Evolutionary conservation across 1,284 basidiomycete species (phyloP).

Genomic region (Marasmius sp.): DNA sequence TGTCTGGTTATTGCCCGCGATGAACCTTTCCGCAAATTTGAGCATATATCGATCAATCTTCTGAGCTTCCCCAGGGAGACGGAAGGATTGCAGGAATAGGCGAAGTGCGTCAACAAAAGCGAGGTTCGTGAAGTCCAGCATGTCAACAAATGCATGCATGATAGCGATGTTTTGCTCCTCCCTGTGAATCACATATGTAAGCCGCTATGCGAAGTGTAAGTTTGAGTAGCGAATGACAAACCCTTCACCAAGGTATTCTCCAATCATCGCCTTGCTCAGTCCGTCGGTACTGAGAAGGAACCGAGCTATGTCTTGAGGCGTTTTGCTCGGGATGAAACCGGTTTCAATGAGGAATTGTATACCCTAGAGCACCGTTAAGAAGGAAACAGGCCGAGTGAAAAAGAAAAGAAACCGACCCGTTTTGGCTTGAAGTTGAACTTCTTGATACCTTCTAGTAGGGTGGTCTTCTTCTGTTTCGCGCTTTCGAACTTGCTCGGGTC

Average conservation of each 20-base stretch:
- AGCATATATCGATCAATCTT: slow-evolving; percentile 99
- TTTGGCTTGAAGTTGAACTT: slow-evolving; percentile 99
- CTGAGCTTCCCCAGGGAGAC: slow-evolving; percentile 92
- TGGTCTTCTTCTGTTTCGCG: slow-evolving; percentile 97
- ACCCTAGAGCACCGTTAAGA: slow-evolving; percentile 50
- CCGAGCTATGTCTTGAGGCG: slow-evolving; percentile 80
- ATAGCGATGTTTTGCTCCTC: slow-evolving; percentile 85
- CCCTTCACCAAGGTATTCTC: slow-evolving; percentile 98
- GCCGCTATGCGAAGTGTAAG: slow-evolving; percentile 1
- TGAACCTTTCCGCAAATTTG: slow-evolving; percentile 95
- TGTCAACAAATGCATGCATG: slow-evolving; percentile 96
- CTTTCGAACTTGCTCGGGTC: slow-evolving; percentile 94
- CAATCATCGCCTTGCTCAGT: slow-evolving; percentile 93
- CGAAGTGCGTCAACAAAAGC: slow-evolving; percentile 88
- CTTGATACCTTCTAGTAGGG: slow-evolving; percentile 91
- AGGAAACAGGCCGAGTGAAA: slow-evolving; percentile 5
- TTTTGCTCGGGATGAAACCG: slow-evolving; percentile 81
- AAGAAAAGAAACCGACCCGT: slow-evolving; percentile 45
- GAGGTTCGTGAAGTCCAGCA: slow-evolving; percentile 81
- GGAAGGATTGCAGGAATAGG: slow-evolving; percentile 88
- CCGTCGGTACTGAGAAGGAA: slow-evolving; percentile 93
- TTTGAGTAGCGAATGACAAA: slow-evolving; percentile 36
- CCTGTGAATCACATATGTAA: slow-evolving; percentile 38
- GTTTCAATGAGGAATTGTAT: slow-evolving; percentile 87
- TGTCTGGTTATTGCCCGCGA: slow-evolving; percentile 80